These are phyloP conservation scores for Musa troglodytarum DNA, from an alignment of 176 grass and related monocot species.

Conservation along the genomic window DNA sequence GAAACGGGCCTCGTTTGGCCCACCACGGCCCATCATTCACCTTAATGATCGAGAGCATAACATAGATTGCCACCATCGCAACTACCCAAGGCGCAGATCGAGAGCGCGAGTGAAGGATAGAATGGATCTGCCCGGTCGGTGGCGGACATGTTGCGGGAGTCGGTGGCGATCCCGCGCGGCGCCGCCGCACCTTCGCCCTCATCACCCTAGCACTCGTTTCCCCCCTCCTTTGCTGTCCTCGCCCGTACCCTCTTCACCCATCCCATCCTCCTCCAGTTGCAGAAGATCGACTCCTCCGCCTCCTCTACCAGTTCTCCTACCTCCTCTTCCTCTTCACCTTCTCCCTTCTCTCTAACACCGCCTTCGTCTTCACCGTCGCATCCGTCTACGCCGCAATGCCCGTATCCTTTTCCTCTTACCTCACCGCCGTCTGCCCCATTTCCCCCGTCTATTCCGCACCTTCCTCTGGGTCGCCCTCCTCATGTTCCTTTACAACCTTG, in stretches of 20 bases:
- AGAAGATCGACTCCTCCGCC: not conserved
- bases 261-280: conserved; percentile 33
- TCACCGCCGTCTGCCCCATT: conserved; percentile 61
- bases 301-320: conserved; percentile 67
- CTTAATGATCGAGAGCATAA: no score
- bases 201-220: conserved; percentile 72
- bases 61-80: no score
- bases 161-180: conserved; percentile 52
- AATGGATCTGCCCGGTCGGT: conserved; percentile 48
- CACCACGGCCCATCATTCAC: no score
- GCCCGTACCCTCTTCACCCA: conserved; percentile 29
- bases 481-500: conserved; percentile 64
- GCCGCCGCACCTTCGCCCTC: conserved; percentile 72
- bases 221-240: conserved; percentile 77
- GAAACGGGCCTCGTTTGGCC: no score
- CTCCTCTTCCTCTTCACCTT: conserved; percentile 90
- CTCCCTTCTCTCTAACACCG: conserved; percentile 87
- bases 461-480: conserved; percentile 75
- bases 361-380: conserved; percentile 84
- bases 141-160: conserved; percentile 50
- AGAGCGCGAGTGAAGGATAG: no score
- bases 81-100: no score
- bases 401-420: conserved; percentile 47
- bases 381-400: conserved; percentile 86
- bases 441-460: conserved; percentile 72